A percentile compares a stretch with the other conserved stretches of the same genome.
phyloP scores from a whole-genome alignment of 495 filamentous ascomycete genomes.

The Talaromyces nanjingensis region DNA sequence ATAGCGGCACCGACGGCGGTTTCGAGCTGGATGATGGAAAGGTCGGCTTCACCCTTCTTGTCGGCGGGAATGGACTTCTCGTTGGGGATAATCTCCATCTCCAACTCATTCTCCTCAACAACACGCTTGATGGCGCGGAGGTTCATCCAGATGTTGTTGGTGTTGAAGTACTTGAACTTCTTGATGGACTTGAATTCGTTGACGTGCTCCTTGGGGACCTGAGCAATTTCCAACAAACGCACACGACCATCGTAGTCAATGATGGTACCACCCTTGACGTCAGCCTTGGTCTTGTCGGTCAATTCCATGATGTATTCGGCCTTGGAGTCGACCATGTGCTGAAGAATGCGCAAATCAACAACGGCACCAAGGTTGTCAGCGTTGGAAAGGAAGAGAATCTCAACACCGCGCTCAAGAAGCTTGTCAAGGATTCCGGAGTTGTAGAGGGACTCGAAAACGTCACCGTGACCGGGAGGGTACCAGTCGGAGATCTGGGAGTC shows the following conservation, averaged over 20 bases:
- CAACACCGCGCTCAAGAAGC: slow-evolving; percentile 86
- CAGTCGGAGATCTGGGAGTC: slow-evolving; percentile 89
- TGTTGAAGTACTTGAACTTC: slow-evolving; percentile 99
- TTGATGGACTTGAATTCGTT: slow-evolving; percentile 99
- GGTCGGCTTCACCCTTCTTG: slow-evolving; percentile 98
- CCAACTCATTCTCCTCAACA: slow-evolving; percentile 95
- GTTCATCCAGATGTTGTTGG: slow-evolving; percentile 99
- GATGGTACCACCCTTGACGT: slow-evolving; percentile 99
- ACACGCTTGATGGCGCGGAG: slow-evolving; percentile 96
- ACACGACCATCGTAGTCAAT: slow-evolving; percentile 98
- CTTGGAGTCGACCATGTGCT: slow-evolving; percentile 96
- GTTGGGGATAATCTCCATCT: slow-evolving; percentile 99
- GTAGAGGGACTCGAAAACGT: slow-evolving; percentile 99
- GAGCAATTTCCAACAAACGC: slow-evolving; percentile 94
- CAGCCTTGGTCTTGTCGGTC: slow-evolving; percentile 99
- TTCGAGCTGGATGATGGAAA: slow-evolving; percentile 96
- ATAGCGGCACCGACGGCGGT: slow-evolving; percentile 98
- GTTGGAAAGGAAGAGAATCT: slow-evolving; percentile 98
- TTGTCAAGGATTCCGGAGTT: slow-evolving; percentile 98
- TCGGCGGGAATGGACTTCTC: slow-evolving; percentile 96
- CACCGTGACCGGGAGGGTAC: slow-evolving; percentile 98
- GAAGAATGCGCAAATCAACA: slow-evolving; percentile 92
- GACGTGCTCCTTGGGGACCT: slow-evolving; percentile 99
- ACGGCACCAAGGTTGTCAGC: slow-evolving; percentile 98
- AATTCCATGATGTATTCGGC: slow-evolving; percentile 99